These are phyloP conservation scores for Pyrus hybrid DNA, from an alignment of 331 rosid genomes.

Conservation along the genomic window DNA sequence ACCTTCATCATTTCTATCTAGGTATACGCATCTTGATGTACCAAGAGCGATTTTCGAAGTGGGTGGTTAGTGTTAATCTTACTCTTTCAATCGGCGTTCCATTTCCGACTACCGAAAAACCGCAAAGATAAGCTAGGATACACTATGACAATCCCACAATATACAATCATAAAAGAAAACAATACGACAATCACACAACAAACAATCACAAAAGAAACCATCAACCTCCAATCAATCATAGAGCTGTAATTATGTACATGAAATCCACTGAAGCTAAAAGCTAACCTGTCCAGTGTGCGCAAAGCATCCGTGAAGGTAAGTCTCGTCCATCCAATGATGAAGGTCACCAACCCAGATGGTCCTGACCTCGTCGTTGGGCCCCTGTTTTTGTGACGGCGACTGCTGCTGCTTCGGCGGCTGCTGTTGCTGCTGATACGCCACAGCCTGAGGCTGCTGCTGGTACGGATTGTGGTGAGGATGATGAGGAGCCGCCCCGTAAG, in stretches of 20 bases:
- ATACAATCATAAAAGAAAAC: neutral
- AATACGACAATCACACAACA: too few relatives aligned
- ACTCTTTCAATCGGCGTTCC: neutral
- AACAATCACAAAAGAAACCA: neutral
- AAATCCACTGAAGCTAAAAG: neutral
- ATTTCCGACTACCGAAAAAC: neutral
- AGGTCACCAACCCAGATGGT: slow-evolving; percentile 96
- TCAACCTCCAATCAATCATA: neutral
- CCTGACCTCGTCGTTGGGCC: slow-evolving; percentile 59
- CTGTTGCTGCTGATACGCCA: slow-evolving; percentile 11
- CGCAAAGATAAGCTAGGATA: neutral
- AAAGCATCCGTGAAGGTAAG: slow-evolving; percentile 62
- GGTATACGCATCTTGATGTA: neutral
- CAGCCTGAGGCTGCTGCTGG: slow-evolving; percentile 25
- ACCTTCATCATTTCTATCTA: neutral
- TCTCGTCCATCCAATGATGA: slow-evolving; percentile 88
- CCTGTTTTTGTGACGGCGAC: slow-evolving; percentile 19
- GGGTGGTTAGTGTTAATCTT: neutral
- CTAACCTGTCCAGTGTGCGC: slow-evolving; percentile 70
- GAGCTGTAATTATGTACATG: neutral
- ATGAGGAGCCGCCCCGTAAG: slow-evolving; percentile 31
- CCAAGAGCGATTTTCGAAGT: neutral
- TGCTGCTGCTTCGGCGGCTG: slow-evolving; percentile 19
- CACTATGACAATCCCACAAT: neutral
- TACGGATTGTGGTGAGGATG: slow-evolving; percentile 33